Evolutionary conservation across 495 filamentous ascomycete genomes (phyloP), one percentile per base, ranked within the genome.

Genomic region (Rusavskia elegans): DNA sequence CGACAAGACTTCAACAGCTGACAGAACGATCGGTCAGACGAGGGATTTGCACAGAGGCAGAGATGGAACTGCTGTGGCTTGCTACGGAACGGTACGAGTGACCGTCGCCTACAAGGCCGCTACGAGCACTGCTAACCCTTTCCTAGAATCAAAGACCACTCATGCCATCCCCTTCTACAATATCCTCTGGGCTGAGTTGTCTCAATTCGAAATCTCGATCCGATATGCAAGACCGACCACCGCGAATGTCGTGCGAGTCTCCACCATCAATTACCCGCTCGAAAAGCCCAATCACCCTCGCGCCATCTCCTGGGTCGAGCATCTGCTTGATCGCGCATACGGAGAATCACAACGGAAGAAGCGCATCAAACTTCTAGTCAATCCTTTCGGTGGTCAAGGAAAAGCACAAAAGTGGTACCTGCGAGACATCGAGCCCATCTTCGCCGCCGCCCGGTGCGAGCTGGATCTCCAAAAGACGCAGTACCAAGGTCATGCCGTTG

Each of bases 321-420:
- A 62, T 39, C 68, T 96, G 20, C 67, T 95, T 4, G 68, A 78
- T 42, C 71, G 72, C 23, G 77, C 89, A 23, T 96, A 96, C 60
- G 83, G 80, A 19, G 68, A 75, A n/a, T 77, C 81, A 0, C 76
- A 83, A 42, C 77, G 74, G 19, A 74, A 71, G 39, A 90, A 86
- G 62, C 78, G 87, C 25, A 76, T 89, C 58, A 92, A 92, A 67
- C 79, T 97, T 29, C 67, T 96, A 17, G 75, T 98, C 55, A 98
- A 97, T 60, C 92, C 92, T 0, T 84, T 89, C 55, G 86, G 88
- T 23, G 92, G 92, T 5, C 80, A 87, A 23, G 89, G 90, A 13
- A 76, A 74, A 27, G 92, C 89, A 16, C 70, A 72, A 44, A 81
- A 79, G 56, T 74, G 82, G 53, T 98, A 87, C 73, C 66, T 79